Conservation (phyloP, 2,329 filamentous ascomycete genomes). For the Cordyceps farinosa region DNA sequence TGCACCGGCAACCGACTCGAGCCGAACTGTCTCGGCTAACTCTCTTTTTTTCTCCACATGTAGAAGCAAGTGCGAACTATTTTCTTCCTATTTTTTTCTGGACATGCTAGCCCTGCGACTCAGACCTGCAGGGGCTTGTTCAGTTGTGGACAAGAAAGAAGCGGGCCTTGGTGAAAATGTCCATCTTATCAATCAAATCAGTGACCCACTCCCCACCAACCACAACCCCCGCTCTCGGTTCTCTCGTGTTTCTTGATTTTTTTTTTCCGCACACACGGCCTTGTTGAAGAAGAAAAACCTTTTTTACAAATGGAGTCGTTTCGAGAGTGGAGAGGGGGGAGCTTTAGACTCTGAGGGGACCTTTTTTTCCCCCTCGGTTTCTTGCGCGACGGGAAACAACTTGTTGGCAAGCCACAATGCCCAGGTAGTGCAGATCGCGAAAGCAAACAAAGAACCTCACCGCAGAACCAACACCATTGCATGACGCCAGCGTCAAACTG, state of each 20-base stretch:
- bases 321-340: not conserved
- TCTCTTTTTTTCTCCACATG: not conserved
- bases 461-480: not conserved
- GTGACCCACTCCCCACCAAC: not conserved
- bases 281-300: not conserved
- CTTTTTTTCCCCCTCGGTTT: not conserved
- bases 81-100: not conserved
- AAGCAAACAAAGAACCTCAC: not conserved
- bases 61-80: not conserved
- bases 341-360: not conserved
- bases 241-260: not conserved
- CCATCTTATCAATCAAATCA: constrained; percentile 20
- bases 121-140: not conserved
- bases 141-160: not conserved
- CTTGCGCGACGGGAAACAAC: not conserved
- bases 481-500: too few relatives aligned
- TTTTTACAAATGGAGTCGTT: not conserved
- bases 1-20: not conserved
- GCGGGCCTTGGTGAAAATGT: not conserved
- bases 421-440: too few relatives aligned
- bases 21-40: constrained; percentile 4
- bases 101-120: not conserved
- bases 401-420: not conserved
- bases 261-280: not conserved
- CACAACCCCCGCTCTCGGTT: not conserved